Conservation (phyloP, 352 stramenopile genomes). For the Stephanocyclus meneghinianus region DNA sequence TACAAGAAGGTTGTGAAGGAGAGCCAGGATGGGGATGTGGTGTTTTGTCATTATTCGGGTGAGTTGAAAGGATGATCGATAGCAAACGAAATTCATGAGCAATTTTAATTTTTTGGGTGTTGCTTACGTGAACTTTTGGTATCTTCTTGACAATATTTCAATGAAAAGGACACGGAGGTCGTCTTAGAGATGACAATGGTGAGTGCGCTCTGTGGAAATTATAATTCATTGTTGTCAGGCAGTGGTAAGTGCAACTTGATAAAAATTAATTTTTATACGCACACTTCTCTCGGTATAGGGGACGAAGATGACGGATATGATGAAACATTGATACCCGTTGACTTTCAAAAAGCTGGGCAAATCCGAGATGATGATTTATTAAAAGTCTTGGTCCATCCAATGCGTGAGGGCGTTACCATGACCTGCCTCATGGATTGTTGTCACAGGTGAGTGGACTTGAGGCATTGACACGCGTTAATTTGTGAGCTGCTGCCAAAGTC, state of each 20-base stretch:
- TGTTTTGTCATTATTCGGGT: slow-evolving; percentile 68
- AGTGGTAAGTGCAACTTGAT: not conserved
- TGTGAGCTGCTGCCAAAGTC: not conserved
- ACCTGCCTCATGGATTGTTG: slow-evolving; percentile 74
- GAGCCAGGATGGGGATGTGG: slow-evolving; percentile 53
- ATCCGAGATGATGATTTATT: slow-evolving; percentile 66
- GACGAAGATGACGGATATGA: slow-evolving; percentile 62
- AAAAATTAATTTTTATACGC: not conserved
- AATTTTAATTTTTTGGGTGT: not conserved
- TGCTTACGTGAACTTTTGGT: not conserved
- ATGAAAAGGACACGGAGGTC: slow-evolving; percentile 27
- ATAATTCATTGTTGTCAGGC: too few species aligned
- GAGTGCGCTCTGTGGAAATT: not conserved
- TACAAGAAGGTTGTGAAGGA: slow-evolving; percentile 57
- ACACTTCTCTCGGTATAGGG: not conserved
- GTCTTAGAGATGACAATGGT: slow-evolving; percentile 27
- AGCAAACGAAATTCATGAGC: not conserved
- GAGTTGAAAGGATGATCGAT: not conserved
- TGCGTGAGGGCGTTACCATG: slow-evolving; percentile 50
- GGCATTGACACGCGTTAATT: not conserved
- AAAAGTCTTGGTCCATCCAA: slow-evolving; percentile 46
- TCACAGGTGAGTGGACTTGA: slow-evolving; percentile 35
- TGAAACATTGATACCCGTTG: slow-evolving; percentile 62
- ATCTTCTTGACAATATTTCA: not conserved
- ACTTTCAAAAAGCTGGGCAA: slow-evolving; percentile 47